Base-by-base conservation (phyloP, 257 asterid genomes). In the Solanum sparsipilum region DNA sequence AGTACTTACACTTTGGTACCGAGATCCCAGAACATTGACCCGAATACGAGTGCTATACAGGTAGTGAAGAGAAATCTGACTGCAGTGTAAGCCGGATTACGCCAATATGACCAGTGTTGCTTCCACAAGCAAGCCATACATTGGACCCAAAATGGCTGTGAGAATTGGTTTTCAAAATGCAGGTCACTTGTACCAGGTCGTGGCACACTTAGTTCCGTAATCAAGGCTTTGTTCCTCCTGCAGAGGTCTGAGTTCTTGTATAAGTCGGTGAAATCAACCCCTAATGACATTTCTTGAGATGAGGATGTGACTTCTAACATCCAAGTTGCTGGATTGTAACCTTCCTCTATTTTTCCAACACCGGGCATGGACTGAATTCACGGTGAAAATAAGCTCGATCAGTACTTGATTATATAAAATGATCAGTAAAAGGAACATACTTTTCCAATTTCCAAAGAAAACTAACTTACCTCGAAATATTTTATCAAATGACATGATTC, bases 301-400 rank as follows among this genome's bases (percentile, higher is more conserved):
- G 93, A 83, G 70, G 93, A 73, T 44, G 95, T 90, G 65, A 90
- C 92, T 89, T 94, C 98, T 67, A 93, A 87, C 96, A 94, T 94
- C 98, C 96, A 94, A n/a, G 96, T 92, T 87, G 97, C 95, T 16
- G 98, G 98, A 90, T 94, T 93, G 60, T 93, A 90, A 25, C 94
- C 93, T 9, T 92, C 93, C 63, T 34, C 91, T 87, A 93, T 93
- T 90, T 90, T 92, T 31, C 83, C 41, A 38, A 93, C 91, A 81
- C 95, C 95, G 10, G 79, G 52, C 60, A 93, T 91, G 5, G 88
- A 86, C 95, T 94, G 83, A 21, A 90, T 29, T 11, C 27, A 48
- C 46, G 67, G 87, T 29, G 87, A 76, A 87, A 21, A 48, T 25
- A 39, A 48, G 84, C 63, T 58, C 65, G n/a, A 56, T 56, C 13